Percentiles rank a stretch among this genome's conserved stretches.
Evolutionary conservation across 352 stramenopile genomes (phyloP).

Genomic region (Phytophthora pluvialis): DNA sequence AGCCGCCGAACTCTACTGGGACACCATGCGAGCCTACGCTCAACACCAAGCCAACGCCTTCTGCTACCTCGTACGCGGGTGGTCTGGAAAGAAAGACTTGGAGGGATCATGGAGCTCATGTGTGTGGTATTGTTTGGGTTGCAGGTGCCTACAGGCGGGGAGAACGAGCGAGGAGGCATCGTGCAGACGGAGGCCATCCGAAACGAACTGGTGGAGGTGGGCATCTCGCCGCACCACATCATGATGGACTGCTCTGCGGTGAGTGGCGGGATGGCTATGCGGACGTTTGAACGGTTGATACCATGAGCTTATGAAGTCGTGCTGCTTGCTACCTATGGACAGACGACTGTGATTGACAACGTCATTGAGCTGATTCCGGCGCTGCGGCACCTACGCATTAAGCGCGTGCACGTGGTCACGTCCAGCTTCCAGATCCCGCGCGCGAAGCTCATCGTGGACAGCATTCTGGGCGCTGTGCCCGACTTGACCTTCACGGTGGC

Average conservation of each 20-base stretch:
- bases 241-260: constrained; percentile 74
- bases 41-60: constrained; percentile 44
- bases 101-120: neutral
- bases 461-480: constrained; percentile 22
- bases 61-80: constrained; percentile 50
- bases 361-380: constrained; percentile 25
- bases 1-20: constrained; percentile 63
- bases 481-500: constrained; percentile 22
- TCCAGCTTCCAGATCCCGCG: constrained; percentile 31
- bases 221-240: constrained; percentile 72
- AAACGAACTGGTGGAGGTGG: constrained; percentile 54
- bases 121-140: neutral
- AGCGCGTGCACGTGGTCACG: constrained; percentile 28
- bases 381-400: constrained; percentile 24
- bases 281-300: too few species aligned
- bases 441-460: constrained; percentile 27
- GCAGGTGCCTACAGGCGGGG: constrained; percentile 30
- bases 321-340: neutral
- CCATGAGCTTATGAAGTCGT: neutral
- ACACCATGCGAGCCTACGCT: constrained; percentile 46
- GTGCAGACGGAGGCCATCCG: constrained; percentile 58
- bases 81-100: neutral
- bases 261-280: constrained; percentile 13
- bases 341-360: constrained; percentile 28
- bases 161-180: constrained; percentile 50